Evolutionary conservation across 805 yeast genomes (phyloP).

Genomic region (Wickerhamiella vanderwaltii): DNA sequence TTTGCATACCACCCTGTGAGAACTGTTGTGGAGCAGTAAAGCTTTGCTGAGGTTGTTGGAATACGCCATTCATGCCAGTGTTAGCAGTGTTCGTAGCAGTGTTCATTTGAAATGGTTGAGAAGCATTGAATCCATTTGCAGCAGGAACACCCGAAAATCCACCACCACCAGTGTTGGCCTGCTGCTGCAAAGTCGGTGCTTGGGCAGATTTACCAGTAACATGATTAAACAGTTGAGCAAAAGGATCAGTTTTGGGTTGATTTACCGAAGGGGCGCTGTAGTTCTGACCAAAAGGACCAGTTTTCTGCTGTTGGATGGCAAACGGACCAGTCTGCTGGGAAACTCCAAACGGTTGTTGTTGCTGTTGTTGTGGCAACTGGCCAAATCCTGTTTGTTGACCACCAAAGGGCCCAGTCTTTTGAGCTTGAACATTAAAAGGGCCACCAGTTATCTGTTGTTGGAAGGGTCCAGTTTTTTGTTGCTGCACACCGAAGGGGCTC

Average conservation of each 20-base stretch:
- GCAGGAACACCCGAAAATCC: too few relatives aligned
- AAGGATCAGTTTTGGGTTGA: constrained; percentile 16
- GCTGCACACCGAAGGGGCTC: constrained; percentile 19
- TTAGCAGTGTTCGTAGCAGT: background rate
- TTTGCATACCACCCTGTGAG: too few relatives aligned
- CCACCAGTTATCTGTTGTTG: constrained; percentile 14
- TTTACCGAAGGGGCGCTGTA: constrained; percentile 8
- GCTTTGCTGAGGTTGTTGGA: background rate
- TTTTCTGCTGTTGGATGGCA: constrained; percentile 1
- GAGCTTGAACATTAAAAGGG: constrained; percentile 25
- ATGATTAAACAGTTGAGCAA: constrained; percentile 10
- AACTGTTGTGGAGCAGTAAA: background rate
- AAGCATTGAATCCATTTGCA: background rate
- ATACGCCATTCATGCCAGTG: background rate
- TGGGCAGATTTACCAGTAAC: constrained; percentile 6
- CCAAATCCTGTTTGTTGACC: constrained; percentile 9
- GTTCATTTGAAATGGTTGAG: background rate
- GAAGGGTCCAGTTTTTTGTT: constrained; percentile 9
- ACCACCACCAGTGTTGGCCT: too few relatives aligned
- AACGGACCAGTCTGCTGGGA: constrained; percentile 14
- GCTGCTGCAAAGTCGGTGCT: constrained; percentile 4
- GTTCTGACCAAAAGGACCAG: constrained; percentile 2
- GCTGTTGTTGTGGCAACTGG: constrained; percentile 17
- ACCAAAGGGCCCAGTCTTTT: constrained; percentile 5
- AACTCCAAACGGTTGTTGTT: constrained; percentile 18